phyloP scores from a whole-genome alignment of 106 monocot species.

The Amphibolis antarctica region DNA sequence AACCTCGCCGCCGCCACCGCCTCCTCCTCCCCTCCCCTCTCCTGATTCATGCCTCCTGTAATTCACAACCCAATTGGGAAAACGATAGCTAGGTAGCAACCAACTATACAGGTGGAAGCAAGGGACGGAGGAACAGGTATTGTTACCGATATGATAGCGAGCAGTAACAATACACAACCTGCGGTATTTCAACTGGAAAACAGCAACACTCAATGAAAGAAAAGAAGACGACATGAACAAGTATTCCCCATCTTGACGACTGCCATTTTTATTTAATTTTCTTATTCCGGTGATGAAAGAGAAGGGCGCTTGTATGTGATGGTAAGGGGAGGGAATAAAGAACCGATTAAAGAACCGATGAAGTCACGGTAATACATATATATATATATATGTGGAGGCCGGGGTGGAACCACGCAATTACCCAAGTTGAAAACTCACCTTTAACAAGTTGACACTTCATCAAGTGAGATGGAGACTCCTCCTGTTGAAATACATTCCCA shows the following conservation, averaged over 20 bases:
- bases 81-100: constrained; percentile 4
- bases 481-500: no score
- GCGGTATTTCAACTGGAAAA: constrained; percentile 1
- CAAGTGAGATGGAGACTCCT: no score
- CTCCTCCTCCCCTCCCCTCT: constrained; percentile 33
- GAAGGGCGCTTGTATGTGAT: neutral
- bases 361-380: no score
- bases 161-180: constrained; percentile 5
- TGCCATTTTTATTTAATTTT: constrained; percentile 1
- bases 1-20: constrained; percentile 28
- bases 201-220: constrained; percentile 9
- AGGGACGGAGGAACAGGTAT: constrained; percentile 20
- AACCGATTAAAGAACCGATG: no score
- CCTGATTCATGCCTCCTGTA: neutral
- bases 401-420: no score
- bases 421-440: no score
- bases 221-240: constrained; percentile 19
- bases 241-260: constrained; percentile 40
- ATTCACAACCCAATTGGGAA: constrained; percentile 5
- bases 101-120: no score
- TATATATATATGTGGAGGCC: no score
- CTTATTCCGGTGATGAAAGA: neutral
- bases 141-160: constrained; percentile 2
- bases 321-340: neutral
- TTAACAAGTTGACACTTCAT: no score